phyloP scores from a whole-genome alignment of 805 yeast species.

The Lachancea cidri region DNA sequence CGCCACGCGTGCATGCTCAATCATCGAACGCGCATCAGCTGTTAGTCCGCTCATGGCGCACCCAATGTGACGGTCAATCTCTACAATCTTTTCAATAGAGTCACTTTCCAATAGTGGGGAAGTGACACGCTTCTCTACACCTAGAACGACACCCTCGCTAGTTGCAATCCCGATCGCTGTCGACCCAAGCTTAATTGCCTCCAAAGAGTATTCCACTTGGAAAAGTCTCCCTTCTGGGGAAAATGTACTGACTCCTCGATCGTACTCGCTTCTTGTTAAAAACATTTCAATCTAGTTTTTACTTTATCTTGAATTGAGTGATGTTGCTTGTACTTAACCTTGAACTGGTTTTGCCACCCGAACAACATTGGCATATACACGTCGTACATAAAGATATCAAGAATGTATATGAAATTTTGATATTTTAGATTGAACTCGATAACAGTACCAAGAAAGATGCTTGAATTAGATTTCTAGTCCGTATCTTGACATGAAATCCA shows the following conservation, averaged over 20 bases:
- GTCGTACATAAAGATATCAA: too few relatives aligned
- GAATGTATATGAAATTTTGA: too few relatives aligned
- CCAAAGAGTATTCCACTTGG: slow-evolving; percentile 96
- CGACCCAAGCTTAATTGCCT: slow-evolving; percentile 86
- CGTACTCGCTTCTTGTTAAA: slow-evolving; percentile 98
- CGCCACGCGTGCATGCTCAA: slow-evolving; percentile 93
- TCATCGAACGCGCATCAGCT: slow-evolving; percentile 98
- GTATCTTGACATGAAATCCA: too few relatives aligned
- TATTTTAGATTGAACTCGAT: too few relatives aligned
- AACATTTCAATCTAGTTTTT: slow-evolving; percentile 51
- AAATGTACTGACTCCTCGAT: slow-evolving; percentile 97
- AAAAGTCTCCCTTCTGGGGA: slow-evolving; percentile 98
- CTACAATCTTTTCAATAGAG: slow-evolving; percentile 93
- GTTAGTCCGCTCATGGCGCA: slow-evolving; percentile 99
- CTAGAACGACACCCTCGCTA: slow-evolving; percentile 90
- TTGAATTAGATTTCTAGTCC: too few relatives aligned
- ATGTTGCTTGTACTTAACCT: neutral
- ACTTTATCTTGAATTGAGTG: neutral
- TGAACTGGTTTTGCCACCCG: slow-evolving; percentile 1
- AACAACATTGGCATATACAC: neutral
- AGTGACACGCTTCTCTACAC: slow-evolving; percentile 96
- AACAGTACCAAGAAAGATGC: too few relatives aligned
- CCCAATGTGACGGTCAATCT: slow-evolving; percentile 89
- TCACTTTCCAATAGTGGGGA: slow-evolving; percentile 86
- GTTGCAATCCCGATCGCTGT: slow-evolving; percentile 97